Conservation (phyloP, 306 rosid genomes). For the Prunus fruticosa region DNA sequence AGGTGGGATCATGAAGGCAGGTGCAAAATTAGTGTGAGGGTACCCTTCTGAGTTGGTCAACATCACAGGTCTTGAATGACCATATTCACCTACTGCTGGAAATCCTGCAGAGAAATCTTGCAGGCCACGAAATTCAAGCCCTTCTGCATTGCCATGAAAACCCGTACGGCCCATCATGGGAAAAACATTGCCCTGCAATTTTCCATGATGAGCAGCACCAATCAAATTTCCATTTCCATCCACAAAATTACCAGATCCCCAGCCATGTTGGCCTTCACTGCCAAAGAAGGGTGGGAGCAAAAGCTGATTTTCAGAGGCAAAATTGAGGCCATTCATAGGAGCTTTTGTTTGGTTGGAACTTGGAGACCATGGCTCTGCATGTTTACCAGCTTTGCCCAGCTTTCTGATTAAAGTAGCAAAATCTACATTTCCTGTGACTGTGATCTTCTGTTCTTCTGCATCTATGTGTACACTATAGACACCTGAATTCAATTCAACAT, state of each 20-base stretch:
- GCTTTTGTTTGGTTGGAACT: slow-evolving; percentile 17
- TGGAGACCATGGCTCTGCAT: slow-evolving; percentile 45
- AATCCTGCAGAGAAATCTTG: neutral
- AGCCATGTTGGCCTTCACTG: no score
- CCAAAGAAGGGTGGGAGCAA: no score
- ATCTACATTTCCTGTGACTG: slow-evolving; percentile 43
- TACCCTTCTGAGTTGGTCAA: neutral
- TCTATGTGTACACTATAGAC: slow-evolving; percentile 43
- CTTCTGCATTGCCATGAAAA: neutral
- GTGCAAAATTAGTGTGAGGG: neutral
- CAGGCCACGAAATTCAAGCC: neutral
- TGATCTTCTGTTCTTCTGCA: slow-evolving; percentile 41
- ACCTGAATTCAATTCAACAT: slow-evolving; percentile 30
- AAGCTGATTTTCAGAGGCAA: no score
- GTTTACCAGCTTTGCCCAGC: slow-evolving; percentile 50
- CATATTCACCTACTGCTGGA: neutral
- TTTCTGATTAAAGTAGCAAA: slow-evolving; percentile 41
- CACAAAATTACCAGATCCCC: no score
- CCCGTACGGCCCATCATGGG: neutral
- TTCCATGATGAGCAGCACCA: no score
- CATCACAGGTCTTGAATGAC: no score
- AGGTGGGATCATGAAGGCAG: neutral
- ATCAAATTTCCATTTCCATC: no score
- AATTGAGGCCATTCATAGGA: neutral
- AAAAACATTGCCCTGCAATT: no score